Conservation (phyloP, 345 rosid genomes). For the Hypericum androsaemum region DNA sequence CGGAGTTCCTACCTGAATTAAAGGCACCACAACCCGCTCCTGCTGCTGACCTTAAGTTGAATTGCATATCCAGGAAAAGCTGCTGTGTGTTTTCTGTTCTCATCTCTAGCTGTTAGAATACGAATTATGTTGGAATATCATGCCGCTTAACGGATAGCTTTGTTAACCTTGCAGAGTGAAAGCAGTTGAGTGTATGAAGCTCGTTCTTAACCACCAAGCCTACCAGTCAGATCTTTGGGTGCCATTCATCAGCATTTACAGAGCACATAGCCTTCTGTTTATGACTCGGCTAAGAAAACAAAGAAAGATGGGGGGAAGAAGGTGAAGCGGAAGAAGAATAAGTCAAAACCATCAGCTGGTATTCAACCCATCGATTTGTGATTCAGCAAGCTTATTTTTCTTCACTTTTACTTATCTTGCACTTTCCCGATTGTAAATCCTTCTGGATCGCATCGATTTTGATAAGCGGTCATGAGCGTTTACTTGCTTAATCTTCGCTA, state of each 20-base stretch:
- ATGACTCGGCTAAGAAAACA: conserved; percentile 40
- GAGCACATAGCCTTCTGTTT: conserved; percentile 52
- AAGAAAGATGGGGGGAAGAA: conserved; percentile 45
- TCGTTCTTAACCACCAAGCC: conserved; percentile 54
- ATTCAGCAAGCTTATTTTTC: conserved; percentile 30
- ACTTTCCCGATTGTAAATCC: no score
- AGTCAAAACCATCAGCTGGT: conserved; percentile 17
- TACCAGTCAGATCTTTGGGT: conserved; percentile 60
- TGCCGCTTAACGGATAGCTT: conserved; percentile 10
- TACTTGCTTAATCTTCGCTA: no score
- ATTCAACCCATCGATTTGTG: conserved; percentile 37
- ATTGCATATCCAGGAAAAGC: conserved; percentile 58
- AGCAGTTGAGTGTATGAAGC: conserved; percentile 29
- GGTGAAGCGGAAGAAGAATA: conserved; percentile 33
- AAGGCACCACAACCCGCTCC: conserved; percentile 28
- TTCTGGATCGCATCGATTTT: no score
- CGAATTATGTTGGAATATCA: neutral
- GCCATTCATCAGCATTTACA: conserved; percentile 57
- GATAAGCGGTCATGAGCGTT: no score
- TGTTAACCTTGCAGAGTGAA: conserved; percentile 54
- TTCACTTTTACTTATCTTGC: no score
- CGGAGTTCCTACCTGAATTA: conserved; percentile 72
- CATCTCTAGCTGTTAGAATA: neutral
- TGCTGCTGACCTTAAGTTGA: conserved; percentile 43
- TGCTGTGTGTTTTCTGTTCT: conserved; percentile 32